Percentiles rank a stretch among this genome's conserved stretches.
These are phyloP conservation scores for Rhynchospora tenuis DNA, from an alignment of 176 grass and related monocot species.

Conservation along the genomic window DNA sequence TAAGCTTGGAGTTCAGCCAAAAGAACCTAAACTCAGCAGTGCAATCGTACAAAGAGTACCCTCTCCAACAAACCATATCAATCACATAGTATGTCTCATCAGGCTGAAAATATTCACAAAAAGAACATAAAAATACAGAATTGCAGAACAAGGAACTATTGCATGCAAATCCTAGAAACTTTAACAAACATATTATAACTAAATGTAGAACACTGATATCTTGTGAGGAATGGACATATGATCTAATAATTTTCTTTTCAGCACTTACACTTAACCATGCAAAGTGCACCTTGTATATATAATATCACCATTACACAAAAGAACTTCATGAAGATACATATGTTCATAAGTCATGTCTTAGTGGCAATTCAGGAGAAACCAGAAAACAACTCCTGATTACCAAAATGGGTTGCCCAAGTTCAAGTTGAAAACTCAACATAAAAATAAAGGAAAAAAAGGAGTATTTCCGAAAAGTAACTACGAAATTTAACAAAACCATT, in stretches of 20 bases:
- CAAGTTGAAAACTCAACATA: not conserved
- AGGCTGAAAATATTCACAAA: conserved; percentile 37
- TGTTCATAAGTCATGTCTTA: no score
- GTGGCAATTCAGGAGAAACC: not conserved
- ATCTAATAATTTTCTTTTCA: not conserved
- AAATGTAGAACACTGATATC: not conserved
- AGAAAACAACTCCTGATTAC: not conserved
- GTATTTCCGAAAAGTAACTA: not conserved
- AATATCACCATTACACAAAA: not conserved
- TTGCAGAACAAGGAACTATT: not conserved
- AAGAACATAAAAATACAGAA: not conserved
- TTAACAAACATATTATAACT: not conserved
- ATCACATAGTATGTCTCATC: conserved; percentile 93
- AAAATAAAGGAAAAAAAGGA: not conserved
- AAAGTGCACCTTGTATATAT: not conserved
- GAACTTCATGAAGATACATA: not conserved
- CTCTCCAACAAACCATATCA: conserved; percentile 96
- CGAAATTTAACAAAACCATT: not conserved
- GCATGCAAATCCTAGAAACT: not conserved
- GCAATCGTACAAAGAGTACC: conserved; percentile 85
- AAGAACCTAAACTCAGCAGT: conserved; percentile 92
- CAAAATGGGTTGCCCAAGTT: not conserved
- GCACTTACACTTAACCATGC: not conserved
- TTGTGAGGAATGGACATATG: not conserved
- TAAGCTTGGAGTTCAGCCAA: conserved; percentile 86